Base-by-base conservation (phyloP, 495 filamentous ascomycete species). In the Penicillium steckii region DNA sequence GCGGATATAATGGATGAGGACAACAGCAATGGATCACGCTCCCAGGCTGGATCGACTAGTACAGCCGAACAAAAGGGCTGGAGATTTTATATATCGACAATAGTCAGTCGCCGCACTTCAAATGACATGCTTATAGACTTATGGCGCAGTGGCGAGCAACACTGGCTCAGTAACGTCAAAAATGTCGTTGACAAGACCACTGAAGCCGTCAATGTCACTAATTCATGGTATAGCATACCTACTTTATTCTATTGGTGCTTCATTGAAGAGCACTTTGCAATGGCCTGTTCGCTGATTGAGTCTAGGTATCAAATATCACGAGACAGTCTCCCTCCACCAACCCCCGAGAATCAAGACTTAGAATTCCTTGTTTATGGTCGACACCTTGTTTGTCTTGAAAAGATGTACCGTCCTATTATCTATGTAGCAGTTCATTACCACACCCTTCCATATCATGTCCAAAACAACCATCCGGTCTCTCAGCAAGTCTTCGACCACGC, bases 21-120 rank as follows among this genome's bases (percentile, higher is more conserved):
- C 3, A 37, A 44, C 4, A n/a, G 59, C 40, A 1, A 35, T 30
- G 4, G 10, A 18, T 6, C 6, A 17, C 2, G 18, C 54, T 13
- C 47, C 37, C 38, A n/a, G 8, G 13, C 25, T 24, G 53, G 56
- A 19, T 12, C 51, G 12, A 50, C 26, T 32, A 54, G 44, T 18
- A 53, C 53, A 4, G 60, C 63, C 9, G 62, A 65, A 18, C 50
- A 60, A 18, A 65, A 45, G 30, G 60, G 62, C 5, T 65, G 62
- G 62, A 60, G 35, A 21, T 62, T 65, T 42, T 65, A 65, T 27
- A 63, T 65, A 15, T 60, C 48, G 22, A 50, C 62, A 3, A 65
- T 65, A 30, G 63, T 48, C 35, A 65, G 61, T 23, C 62, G 62
- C 26, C 62, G 62, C 5, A 65, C 62, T 6, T 57, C 57, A 8